Evolutionary conservation across 1,284 basidiomycete species (phyloP), one percentile per base, ranked within the genome.

Genomic region (Austroboletus novae-zelandiae): DNA sequence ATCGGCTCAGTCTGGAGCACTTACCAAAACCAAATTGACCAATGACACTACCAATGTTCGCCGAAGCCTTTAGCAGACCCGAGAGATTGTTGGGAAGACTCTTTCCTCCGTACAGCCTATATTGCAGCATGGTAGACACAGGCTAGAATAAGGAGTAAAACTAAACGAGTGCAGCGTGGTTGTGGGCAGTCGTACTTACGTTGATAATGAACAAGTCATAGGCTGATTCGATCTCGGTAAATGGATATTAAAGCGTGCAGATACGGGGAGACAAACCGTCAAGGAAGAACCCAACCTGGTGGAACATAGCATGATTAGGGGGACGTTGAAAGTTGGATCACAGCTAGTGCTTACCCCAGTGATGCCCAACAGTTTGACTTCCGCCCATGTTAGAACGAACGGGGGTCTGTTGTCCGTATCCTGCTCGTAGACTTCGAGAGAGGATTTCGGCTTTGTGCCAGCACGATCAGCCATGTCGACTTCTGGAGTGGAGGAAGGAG

Each of bases 131-230:
- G 4, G 82, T 85, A 5, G 85, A 71, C 15, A 88, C 85, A 42
- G 86, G 84, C 84, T 86, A 55, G 20, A 40, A 36, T 9, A 27
- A 29, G 36, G 30, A 15, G n/a, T 13, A 45, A 31, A 15, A 9
- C 0, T 42, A 18, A 51, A 23, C 13, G 9, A n/a, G 9, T 10
- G 17, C 5, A 43, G 1, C 34, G 34, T 6, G 14, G 14, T 5
- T 32, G 34, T 4, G 59, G n/a, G 9, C 29, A 10, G 10, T 7
- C 3, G 27, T 11, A 9, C 78, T 45, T 55, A 81, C 83, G 66
- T 89, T 89, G 69, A 90, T 89, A 54, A 89, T 82, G 69, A 90
- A 89, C 14, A 89, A 71, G 64, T 89, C 85, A 58, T 89, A 88
- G 3, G 85, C 84, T 85, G 54, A 43, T 51, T 37, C 18, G 23